Evolutionary conservation across 2,329 filamentous ascomycete species (phyloP).

Genomic region (Fusarium coffeatum): DNA sequence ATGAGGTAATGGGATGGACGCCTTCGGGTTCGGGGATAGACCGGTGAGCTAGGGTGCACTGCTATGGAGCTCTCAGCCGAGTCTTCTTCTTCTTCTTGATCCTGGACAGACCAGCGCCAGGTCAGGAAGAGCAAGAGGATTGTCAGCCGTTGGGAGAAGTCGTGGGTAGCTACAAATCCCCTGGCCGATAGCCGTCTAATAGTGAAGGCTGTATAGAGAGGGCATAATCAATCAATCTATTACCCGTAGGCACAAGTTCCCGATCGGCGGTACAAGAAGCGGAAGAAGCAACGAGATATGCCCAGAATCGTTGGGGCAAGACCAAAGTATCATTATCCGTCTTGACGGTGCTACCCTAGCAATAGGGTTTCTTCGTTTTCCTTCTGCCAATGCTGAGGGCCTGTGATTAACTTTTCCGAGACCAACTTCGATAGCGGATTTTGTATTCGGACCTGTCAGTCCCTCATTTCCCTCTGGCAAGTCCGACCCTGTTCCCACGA

Average conservation of each 20-base stretch:
- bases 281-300: slow-evolving; percentile 37
- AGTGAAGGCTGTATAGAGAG: slow-evolving; percentile 28
- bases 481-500: slow-evolving; percentile 18
- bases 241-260: slow-evolving; percentile 23
- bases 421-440: background rate
- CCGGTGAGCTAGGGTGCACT: slow-evolving; percentile 40
- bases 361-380: slow-evolving; percentile 29
- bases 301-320: slow-evolving; percentile 18
- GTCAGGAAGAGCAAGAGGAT: slow-evolving; percentile 42
- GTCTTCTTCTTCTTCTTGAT: slow-evolving; percentile 39
- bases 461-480: slow-evolving; percentile 13
- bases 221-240: slow-evolving; percentile 13
- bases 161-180: slow-evolving; percentile 27
- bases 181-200: slow-evolving; percentile 37
- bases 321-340: slow-evolving; percentile 23
- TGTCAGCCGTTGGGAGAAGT: slow-evolving; percentile 39
- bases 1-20: slow-evolving; percentile 24
- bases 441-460: slow-evolving; percentile 12
- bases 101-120: slow-evolving; percentile 38
- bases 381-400: slow-evolving; percentile 2
- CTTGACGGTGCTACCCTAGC: slow-evolving; percentile 12
- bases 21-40: slow-evolving; percentile 35
- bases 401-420: slow-evolving; percentile 13
- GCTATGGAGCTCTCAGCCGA: slow-evolving; percentile 43
- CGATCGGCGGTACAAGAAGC: slow-evolving; percentile 28